Evolutionary conservation across 2,329 filamentous ascomycete genomes (phyloP), one percentile per base, ranked within the genome.

Genomic region (Calonectria pteridis): DNA sequence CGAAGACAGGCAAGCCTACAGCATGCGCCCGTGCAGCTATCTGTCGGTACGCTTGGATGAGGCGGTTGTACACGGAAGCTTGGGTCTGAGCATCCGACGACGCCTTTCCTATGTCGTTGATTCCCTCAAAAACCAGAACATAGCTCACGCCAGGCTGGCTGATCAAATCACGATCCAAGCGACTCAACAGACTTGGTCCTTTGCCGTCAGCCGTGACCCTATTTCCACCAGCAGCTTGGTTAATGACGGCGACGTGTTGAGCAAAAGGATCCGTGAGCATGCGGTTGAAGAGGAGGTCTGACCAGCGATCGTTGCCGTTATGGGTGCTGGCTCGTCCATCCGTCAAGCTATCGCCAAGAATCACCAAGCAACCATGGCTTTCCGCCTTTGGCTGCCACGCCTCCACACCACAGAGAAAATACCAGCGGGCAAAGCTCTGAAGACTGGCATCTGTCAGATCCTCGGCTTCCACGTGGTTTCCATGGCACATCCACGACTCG

Each of bases 241-340:
- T 68, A 2, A 68, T 26, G 14, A 68, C 33, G 4, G 66, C 66
- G 2, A 59, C 23, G 20, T 68, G 7, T 18, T 5, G 31, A 33
- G 37, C 31, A 23, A 9, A 58, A 16, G 55, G 13, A 7, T 59
- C 40, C 85, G 29, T 26, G 28, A 40, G 33, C 28, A 68, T 31
- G 16, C 53, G 66, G 7, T 43, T 23, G 3, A 68, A 59, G 18
- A 68, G 50, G 9, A 49, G 66, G n/a, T 68, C 66, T 16, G 53
- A 26, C 66, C 66, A 68, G 20, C 66, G 66, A n/a, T 68, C 33
- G n/a, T 68, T 68, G 18, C 37, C 37, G 11, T 68, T 68, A 6
- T 43, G 16, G 20, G 66, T 68, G 40, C 37, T 49, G 10, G 51
- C 51, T 16, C 66, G 53, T 11, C 66, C 66, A 31, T 68, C 66